phyloP scores from a whole-genome alignment of 176 grass and related monocot species.

The Tillandsia leiboldiana region DNA sequence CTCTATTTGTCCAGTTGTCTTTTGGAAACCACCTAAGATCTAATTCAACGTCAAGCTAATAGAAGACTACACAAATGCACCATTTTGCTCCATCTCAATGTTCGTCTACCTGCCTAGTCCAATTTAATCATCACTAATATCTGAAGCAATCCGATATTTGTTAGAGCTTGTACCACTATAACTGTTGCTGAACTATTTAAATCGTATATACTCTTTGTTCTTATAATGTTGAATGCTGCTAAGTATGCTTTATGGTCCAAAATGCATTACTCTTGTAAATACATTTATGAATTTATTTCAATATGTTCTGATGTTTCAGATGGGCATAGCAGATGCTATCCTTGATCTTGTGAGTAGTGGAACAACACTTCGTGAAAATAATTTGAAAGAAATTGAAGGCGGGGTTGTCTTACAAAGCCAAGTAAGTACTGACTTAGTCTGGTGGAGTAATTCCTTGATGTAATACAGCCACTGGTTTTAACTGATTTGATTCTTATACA shows the following conservation, averaged over 20 bases:
- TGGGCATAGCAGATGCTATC: conserved; percentile 95
- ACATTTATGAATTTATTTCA: not conserved
- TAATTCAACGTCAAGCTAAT: too few species aligned
- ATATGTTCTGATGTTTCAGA: conserved; percentile 35
- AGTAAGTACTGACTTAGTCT: conserved; percentile 26
- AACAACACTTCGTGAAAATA: conserved; percentile 84
- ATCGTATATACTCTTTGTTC: too few species aligned
- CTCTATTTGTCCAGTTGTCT: too few species aligned
- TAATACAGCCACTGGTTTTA: conserved; percentile 12
- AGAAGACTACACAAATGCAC: too few species aligned
- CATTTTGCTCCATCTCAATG: too few species aligned
- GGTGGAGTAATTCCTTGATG: not conserved
- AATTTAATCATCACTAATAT: too few species aligned
- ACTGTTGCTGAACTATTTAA: too few species aligned
- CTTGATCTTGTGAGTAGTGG: conserved; percentile 98
- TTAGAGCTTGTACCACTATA: too few species aligned
- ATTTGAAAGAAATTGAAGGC: conserved; percentile 92
- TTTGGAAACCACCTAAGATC: too few species aligned
- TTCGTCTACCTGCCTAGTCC: too few species aligned
- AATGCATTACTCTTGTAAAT: not conserved
- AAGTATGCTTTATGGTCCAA: not conserved
- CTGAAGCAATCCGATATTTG: too few species aligned
- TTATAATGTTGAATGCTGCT: not conserved
- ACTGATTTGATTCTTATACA: conserved; percentile 7
- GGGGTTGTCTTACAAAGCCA: conserved; percentile 88